Evolutionary conservation across 495 filamentous ascomycete genomes (phyloP).

Genomic region (Pyrenopolyporus hunteri): DNA sequence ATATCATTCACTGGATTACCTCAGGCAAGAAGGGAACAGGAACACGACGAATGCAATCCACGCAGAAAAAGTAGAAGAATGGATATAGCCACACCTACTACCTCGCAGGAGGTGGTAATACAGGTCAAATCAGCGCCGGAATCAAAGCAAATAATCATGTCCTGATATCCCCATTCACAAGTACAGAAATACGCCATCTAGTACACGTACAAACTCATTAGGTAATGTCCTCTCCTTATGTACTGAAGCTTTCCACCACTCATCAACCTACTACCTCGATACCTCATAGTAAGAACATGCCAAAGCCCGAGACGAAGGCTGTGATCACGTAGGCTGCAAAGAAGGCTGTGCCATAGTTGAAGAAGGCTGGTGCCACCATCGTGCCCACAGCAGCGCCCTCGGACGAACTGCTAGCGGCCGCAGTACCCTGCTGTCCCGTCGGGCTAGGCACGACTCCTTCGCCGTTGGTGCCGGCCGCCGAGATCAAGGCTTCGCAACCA

Average conservation of each 20-base stretch:
- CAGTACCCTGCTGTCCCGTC: slow-evolving; percentile 30
- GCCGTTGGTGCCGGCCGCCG: slow-evolving; percentile 49
- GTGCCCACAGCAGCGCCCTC: slow-evolving; percentile 42
- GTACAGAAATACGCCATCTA: slow-evolving; percentile 20
- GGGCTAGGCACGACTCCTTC: slow-evolving; percentile 34
- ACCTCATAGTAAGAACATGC: slow-evolving; percentile 72
- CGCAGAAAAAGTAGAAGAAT: too few relatives aligned
- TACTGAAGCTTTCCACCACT: slow-evolving; percentile 1
- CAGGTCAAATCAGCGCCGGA: slow-evolving; percentile 7
- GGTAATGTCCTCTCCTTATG: slow-evolving; percentile 6
- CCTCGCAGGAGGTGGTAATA: neutral
- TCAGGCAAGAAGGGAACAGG: too few relatives aligned
- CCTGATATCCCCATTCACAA: slow-evolving; percentile 15
- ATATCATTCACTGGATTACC: too few relatives aligned
- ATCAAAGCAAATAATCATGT: slow-evolving; percentile 1
- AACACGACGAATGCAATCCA: too few relatives aligned
- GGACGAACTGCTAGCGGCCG: slow-evolving; percentile 43
- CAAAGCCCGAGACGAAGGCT: slow-evolving; percentile 65
- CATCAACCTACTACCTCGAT: slow-evolving; percentile 35
- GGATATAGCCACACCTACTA: neutral
- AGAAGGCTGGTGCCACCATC: slow-evolving; percentile 53
- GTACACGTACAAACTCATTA: slow-evolving; percentile 32
- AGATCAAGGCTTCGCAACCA: slow-evolving; percentile 47
- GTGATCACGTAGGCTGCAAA: slow-evolving; percentile 65
- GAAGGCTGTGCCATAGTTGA: slow-evolving; percentile 63